Evolutionary conservation across 768 basidiomycete genomes (phyloP).

Genomic region (Rhizopogon vulgaris): DNA sequence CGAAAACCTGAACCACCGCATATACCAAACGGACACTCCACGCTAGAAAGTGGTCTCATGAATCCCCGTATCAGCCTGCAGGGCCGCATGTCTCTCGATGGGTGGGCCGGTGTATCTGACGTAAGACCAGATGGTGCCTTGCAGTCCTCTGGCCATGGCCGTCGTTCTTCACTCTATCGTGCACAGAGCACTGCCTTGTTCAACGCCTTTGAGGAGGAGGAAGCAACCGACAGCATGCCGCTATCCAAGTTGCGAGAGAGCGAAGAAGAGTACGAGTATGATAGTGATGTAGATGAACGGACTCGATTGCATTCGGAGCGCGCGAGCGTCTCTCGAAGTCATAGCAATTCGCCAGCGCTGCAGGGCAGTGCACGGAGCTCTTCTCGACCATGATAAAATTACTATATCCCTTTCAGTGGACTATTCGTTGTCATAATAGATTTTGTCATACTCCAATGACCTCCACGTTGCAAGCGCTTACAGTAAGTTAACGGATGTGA

Average conservation of each 20-base stretch:
- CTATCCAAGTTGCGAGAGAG: conserved; percentile 61
- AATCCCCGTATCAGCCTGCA: conserved; percentile 77
- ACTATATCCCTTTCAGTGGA: conserved; percentile 17
- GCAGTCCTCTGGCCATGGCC: conserved; percentile 44
- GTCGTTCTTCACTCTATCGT: conserved; percentile 61
- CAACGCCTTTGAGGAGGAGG: conserved; percentile 64
- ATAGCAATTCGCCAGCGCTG: conserved; percentile 45
- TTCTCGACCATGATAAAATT: conserved; percentile 13
- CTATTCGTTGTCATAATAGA: conserved; percentile 21
- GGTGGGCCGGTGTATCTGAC: conserved; percentile 46
- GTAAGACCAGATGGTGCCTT: conserved; percentile 20
- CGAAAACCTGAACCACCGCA: conserved; percentile 47
- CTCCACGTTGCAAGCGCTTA: conserved; percentile 15
- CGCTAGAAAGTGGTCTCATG: conserved; percentile 63
- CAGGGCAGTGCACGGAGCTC: conserved; percentile 20
- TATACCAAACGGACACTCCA: conserved; percentile 37
- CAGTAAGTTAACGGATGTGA: not conserved
- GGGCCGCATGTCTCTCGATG: conserved; percentile 76
- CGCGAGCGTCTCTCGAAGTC: conserved; percentile 42
- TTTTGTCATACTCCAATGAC: conserved; percentile 4
- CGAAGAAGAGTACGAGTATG: conserved; percentile 48
- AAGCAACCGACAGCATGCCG: conserved; percentile 41
- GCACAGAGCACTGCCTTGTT: conserved; percentile 65
- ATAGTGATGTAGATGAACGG: conserved; percentile 42
- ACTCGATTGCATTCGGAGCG: conserved; percentile 24